Evolutionary conservation across 2,329 filamentous ascomycete genomes (phyloP).

Genomic region (Venturia effusa): DNA sequence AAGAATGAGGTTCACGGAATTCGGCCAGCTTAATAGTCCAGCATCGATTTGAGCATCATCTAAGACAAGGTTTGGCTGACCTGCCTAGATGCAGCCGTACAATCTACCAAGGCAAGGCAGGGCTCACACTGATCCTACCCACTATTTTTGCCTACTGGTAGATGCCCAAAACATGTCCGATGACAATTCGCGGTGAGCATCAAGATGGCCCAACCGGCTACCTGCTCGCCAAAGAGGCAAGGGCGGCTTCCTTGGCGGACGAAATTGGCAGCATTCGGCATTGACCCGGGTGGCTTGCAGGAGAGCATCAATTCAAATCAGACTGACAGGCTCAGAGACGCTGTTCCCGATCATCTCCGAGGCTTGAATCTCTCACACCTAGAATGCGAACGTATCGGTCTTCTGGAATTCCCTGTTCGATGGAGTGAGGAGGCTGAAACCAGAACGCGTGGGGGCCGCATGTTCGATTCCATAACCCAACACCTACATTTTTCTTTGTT

Average conservation of each 20-base stretch:
- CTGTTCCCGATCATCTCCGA: not conserved
- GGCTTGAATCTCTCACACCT: not conserved
- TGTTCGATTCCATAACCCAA: not conserved
- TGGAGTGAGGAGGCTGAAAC: constrained; percentile 5
- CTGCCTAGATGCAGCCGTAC: not conserved
- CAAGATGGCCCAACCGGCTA: not conserved
- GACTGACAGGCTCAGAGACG: not conserved
- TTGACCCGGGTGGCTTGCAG: constrained; percentile 4
- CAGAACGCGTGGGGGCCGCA: not conserved
- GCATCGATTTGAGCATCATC: not conserved
- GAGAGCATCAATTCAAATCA: not conserved
- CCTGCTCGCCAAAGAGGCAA: not conserved
- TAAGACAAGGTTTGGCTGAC: not conserved
- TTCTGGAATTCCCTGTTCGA: not conserved
- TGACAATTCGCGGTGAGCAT: constrained; percentile 1
- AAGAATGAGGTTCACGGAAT: constrained; percentile 7
- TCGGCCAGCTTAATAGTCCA: not conserved
- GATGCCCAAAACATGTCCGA: not conserved
- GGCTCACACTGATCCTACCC: constrained; percentile 4
- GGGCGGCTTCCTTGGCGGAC: constrained; percentile 3
- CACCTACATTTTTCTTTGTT: not conserved
- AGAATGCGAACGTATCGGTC: not conserved
- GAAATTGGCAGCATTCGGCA: constrained; percentile 2
- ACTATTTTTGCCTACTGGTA: not conserved
- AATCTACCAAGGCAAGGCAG: constrained; percentile 2